A percentile compares a stretch with the other conserved stretches of the same genome.
Evolutionary conservation across 352 stramenopile genomes (phyloP).

Genomic region (Peronospora destructor): DNA sequence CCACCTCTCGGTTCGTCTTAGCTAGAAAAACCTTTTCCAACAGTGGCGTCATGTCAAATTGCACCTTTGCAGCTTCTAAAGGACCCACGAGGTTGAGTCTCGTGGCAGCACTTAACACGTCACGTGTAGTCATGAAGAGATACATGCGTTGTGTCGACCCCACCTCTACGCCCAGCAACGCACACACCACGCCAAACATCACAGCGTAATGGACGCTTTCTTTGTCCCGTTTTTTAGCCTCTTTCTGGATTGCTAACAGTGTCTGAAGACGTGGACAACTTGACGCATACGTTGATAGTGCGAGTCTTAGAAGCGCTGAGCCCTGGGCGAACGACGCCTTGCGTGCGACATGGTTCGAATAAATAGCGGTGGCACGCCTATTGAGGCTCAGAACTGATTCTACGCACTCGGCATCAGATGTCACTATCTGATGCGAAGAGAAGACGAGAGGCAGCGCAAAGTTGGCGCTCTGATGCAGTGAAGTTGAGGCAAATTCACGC

Average conservation of each 20-base stretch:
- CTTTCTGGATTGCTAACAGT: constrained; percentile 44
- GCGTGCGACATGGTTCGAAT: constrained; percentile 73
- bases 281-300: constrained; percentile 45
- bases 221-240: constrained; percentile 43
- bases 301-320: constrained; percentile 57
- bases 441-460: constrained; percentile 68
- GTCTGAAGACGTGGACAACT: constrained; percentile 25
- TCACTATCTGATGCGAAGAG: constrained; percentile 32
- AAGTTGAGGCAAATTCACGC: constrained; percentile 46
- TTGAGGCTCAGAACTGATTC: constrained; percentile 49
- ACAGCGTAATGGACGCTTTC: constrained; percentile 56
- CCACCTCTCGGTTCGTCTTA: constrained; percentile 59
- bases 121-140: constrained; percentile 68
- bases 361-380: constrained; percentile 40
- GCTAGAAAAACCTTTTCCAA: constrained; percentile 49
- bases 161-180: constrained; percentile 37
- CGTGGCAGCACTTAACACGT: constrained; percentile 70
- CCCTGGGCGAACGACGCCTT: constrained; percentile 74
- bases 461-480: constrained; percentile 68
- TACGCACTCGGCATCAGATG: constrained; percentile 21
- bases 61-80: constrained; percentile 58
- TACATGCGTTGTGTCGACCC: constrained; percentile 64
- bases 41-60: constrained; percentile 44
- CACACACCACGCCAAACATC: constrained; percentile 62
- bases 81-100: constrained; percentile 74